Base-by-base conservation (phyloP, 1,284 basidiomycete genomes). In the Melanopsichium pennsylvanicum region DNA sequence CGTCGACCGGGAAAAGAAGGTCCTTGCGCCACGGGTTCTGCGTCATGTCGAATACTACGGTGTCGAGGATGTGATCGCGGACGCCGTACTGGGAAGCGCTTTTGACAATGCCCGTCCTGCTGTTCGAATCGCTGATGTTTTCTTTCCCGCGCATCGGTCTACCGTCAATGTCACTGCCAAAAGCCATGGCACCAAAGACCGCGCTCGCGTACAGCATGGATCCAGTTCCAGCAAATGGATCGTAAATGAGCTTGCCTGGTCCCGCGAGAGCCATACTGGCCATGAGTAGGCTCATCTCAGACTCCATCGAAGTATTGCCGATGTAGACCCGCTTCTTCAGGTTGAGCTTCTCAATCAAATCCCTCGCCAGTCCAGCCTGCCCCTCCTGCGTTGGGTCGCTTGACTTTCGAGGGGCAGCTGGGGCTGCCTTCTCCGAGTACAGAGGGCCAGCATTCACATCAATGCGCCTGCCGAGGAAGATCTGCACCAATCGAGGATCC, bases 251-350 rank as follows among this genome's bases (percentile, higher is more conserved):
- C 81, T 91, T 95, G 32, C 93, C 93, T 2, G 91, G 88, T 3
- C 88, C 86, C 0, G 93, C 89, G 75, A 95, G 83, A 0, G 93
- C 89, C 82, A 98, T 96, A 72, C 93, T 94, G 7, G 94, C 93
- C 92, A 97, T 96, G 31, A 97, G 82, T 36, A 98, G 84, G 2
- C 92, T 93, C 66, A 97, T 90, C 78, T 97, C 93, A 1, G 93
- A 88, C 75, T 97, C 94, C 96, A 99, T 99, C 72, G 90, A 92
- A 0, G 96, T 99, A 74, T 96, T 99, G 9, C 96, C 95, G 79
- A 89, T 97, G 80, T 92, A 79, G 26, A 84, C 84, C 7, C 96
- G 86, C 76, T 92, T 92, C 82, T 97, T 97, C 50, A 99, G 89
- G 70, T 93, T 81, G 49, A 82, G 82, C 29, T 64, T 61, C 45